Conservation (phyloP, 768 basidiomycete genomes). For the Udeniomyces megalosporus region DNA sequence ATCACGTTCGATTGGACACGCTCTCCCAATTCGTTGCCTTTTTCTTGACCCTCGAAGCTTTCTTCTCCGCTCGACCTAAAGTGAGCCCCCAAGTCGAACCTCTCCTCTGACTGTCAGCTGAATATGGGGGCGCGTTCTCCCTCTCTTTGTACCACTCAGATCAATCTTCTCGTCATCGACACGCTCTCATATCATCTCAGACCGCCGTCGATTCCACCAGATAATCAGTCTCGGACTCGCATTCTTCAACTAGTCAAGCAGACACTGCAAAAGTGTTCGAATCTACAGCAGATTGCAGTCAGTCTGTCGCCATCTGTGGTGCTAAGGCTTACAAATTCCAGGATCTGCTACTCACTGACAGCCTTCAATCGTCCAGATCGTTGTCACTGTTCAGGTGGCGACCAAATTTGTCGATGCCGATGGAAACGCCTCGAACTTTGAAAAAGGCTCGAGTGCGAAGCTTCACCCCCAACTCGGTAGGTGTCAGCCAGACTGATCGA, state of each 20-base stretch:
- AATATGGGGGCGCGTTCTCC: no score
- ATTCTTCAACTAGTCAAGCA: neutral
- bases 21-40: neutral
- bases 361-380: neutral
- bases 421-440: neutral
- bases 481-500: no score
- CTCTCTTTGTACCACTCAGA: neutral
- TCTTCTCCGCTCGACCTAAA: neutral
- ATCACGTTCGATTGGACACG: neutral
- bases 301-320: neutral
- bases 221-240: neutral
- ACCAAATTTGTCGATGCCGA: conserved; percentile 4
- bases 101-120: no score
- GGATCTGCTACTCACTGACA: neutral
- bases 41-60: conserved; percentile 1
- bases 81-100: no score
- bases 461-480: neutral
- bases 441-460: neutral
- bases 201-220: neutral
- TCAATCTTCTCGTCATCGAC: neutral
- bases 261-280: conserved; percentile 1
- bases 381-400: neutral
- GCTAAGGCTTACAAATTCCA: no score
- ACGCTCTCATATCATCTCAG: conserved; percentile 1
- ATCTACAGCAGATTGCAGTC: neutral